Percentiles rank a stretch among this genome's conserved stretches.
phyloP scores from a whole-genome alignment of 371 early-diverging fungal species.

The Circinella minor region DNA sequence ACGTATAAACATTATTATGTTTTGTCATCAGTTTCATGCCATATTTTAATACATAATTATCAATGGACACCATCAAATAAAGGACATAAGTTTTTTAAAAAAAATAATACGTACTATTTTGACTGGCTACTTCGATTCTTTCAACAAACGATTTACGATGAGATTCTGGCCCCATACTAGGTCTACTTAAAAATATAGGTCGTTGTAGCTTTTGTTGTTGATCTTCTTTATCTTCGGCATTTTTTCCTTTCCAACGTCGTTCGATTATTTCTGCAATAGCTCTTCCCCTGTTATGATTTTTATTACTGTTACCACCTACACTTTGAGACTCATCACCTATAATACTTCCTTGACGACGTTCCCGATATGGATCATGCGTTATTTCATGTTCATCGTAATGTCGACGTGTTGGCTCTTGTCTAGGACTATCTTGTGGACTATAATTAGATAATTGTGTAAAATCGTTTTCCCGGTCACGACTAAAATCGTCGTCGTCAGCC shows the following conservation, averaged over 20 bases:
- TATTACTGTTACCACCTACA: neutral
- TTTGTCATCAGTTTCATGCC: no score
- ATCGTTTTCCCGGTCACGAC: neutral
- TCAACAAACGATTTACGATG: constrained; percentile 13
- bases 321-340: neutral
- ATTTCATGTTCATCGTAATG: neutral
- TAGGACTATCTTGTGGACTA: constrained; percentile 20
- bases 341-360: constrained; percentile 7
- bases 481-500: neutral
- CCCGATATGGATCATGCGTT: neutral
- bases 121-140: constrained; percentile 12
- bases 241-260: constrained; percentile 13
- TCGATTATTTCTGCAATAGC: constrained; percentile 6
- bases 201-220: constrained; percentile 3
- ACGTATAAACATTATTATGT: neutral
- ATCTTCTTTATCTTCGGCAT: neutral
- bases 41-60: no score
- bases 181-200: constrained; percentile 1
- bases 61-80: no score
- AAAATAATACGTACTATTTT: constrained; percentile 12
- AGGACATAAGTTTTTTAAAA: no score
- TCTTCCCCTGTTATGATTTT: neutral
- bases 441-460: constrained; percentile 14
- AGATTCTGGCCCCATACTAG: constrained; percentile 6
- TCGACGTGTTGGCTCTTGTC: constrained; percentile 18